phyloP scores from a whole-genome alignment of 2,329 filamentous ascomycete species.

The Ophiosphaerella herpotricha region DNA sequence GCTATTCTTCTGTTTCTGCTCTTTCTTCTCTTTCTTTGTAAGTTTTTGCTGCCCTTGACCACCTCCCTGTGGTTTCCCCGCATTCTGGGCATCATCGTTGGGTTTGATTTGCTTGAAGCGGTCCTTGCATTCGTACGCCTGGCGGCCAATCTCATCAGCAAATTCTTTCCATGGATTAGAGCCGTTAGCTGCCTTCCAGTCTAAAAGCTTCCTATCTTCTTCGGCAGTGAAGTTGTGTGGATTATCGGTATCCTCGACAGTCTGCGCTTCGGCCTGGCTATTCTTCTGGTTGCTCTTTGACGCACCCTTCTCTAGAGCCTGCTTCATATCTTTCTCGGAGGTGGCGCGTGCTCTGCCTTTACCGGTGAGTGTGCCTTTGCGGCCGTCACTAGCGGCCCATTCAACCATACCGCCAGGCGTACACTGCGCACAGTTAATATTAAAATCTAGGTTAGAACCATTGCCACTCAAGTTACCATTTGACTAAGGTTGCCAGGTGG shows the following conservation, averaged over 20 bases:
- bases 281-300: conserved; percentile 5
- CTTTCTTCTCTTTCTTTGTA: conserved; percentile 9
- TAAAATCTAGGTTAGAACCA: accelerated
- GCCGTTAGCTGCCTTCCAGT: conserved; percentile 38
- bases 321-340: conserved; percentile 15
- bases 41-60: neutral
- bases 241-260: neutral
- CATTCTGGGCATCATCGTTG: conserved; percentile 19
- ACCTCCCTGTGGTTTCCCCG: conserved; percentile 9
- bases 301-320: conserved; percentile 9
- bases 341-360: conserved; percentile 20
- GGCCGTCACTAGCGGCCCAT: conserved; percentile 42
- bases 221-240: conserved; percentile 38
- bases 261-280: neutral
- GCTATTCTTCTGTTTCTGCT: conserved; percentile 19
- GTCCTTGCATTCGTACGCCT: conserved; percentile 7
- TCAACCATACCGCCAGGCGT: conserved; percentile 35
- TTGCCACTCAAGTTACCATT: conserved; percentile 11
- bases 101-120: conserved; percentile 47
- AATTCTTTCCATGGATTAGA: conserved; percentile 37
- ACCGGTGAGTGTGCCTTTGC: conserved; percentile 30
- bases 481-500: conserved; percentile 12
- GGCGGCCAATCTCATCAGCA: conserved; percentile 33
- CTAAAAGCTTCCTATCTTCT: conserved; percentile 49
- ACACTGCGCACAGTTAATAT: conserved; percentile 13